Evolutionary conservation across 495 filamentous ascomycete species (phyloP).

Genomic region (Acidomyces sp.): DNA sequence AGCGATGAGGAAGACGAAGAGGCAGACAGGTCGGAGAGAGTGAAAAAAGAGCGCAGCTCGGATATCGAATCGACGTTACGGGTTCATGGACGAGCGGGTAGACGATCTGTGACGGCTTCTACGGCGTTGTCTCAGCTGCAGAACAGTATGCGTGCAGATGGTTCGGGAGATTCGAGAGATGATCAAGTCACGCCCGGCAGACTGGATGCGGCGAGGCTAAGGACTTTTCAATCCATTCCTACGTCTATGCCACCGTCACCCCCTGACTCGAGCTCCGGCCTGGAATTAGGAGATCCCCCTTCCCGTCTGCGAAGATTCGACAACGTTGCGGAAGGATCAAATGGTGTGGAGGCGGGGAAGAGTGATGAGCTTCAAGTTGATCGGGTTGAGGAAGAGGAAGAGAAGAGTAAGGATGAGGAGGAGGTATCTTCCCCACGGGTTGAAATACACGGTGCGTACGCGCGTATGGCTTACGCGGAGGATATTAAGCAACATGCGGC

Average conservation of each 20-base stretch:
- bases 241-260: constrained; percentile 22
- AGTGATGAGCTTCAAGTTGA: background rate
- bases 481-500: no score
- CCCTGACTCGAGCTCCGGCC: constrained; percentile 17
- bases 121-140: constrained; percentile 24
- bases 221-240: constrained; percentile 15
- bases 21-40: background rate
- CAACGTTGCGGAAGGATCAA: background rate
- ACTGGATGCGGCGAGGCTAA: constrained; percentile 4
- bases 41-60: constrained; percentile 3
- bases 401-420: no score
- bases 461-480: no score
- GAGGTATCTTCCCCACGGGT: no score
- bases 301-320: no score
- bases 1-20: constrained; percentile 14
- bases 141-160: background rate
- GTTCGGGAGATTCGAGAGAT: background rate
- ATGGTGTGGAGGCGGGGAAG: background rate
- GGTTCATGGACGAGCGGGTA: background rate
- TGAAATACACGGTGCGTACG: no score
- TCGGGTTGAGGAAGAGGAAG: background rate
- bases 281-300: constrained; percentile 4
- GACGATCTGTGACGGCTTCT: constrained; percentile 23
- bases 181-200: constrained; percentile 37
- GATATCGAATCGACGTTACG: no score